Evolutionary conservation across 2,329 filamentous ascomycete species (phyloP), one percentile per base, ranked within the genome.

Genomic region (Corynespora cassiicola): DNA sequence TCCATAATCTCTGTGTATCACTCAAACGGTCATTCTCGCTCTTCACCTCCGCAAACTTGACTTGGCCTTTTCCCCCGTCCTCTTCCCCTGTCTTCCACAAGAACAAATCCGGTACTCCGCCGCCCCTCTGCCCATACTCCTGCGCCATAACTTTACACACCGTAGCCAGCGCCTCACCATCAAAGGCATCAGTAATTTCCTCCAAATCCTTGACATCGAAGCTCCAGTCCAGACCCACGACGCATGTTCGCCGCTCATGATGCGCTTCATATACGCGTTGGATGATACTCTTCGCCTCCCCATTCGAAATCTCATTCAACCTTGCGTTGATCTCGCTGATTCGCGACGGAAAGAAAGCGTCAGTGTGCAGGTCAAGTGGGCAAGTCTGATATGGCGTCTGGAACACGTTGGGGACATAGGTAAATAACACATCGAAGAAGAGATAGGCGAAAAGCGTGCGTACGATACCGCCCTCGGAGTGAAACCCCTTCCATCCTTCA

Each of bases 1-100:
- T 96, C 94, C 94, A 99, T 52, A 99, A 78, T 54, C 94, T 77
- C 73, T 99, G 94, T 12, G 91, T 95, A 74, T 99, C 94, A 69
- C 92, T 97, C 59, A 99, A 74, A 24, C 90, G 83, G 75, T 99
- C 94, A 69, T 96, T 96, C 64, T 75, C 74, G 45, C 74, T 76
- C 65, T 78, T 78, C 8, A 77, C 75, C 46, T 78, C 75, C 4
- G 79, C 79, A 66, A 94, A 92, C 78, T 90, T 85, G 50, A 88
- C 84, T 62, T 87, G 79, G 24, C 75, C 75, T 39, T 61, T 74
- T 37, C 52, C 61, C 63, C 11, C 40, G 32, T 24, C 60, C 16
- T 54, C 65, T 42, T 59, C 50, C 4, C 62, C 56, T 16, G 70
- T 57, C 56, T 83, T 81, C 94, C 94, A 99, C 2, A 99, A 77